A percentile compares a stretch with the other conserved stretches of the same genome.
phyloP scores from a whole-genome alignment of 2,329 filamentous ascomycete genomes.

The Aspergillus fructus region DNA sequence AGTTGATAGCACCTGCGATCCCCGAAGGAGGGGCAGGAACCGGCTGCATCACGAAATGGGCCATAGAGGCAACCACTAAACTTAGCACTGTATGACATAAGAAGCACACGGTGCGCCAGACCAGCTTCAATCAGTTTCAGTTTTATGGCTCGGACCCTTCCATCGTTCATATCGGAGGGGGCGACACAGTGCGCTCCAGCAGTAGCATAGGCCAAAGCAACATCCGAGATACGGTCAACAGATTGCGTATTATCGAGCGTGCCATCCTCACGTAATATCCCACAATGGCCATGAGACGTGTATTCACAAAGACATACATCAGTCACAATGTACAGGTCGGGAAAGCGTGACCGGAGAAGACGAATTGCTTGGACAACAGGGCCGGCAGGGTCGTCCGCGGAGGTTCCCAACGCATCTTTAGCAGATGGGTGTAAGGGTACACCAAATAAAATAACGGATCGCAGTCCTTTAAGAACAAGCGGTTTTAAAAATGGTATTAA shows the following conservation, averaged over 20 bases:
- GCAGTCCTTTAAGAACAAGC: slow-evolving; percentile 83
- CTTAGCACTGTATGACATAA: slow-evolving; percentile 98
- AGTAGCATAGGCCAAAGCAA: slow-evolving; percentile 95
- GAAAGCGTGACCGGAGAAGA: slow-evolving; percentile 79
- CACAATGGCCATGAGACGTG: slow-evolving; percentile 95
- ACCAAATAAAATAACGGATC: slow-evolving; percentile 92
- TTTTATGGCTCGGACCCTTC: slow-evolving; percentile 95
- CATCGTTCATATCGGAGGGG: slow-evolving; percentile 98
- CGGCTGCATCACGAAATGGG: slow-evolving; percentile 94
- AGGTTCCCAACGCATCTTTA: slow-evolving; percentile 89
- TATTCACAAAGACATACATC: slow-evolving; percentile 99
- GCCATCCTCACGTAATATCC: slow-evolving; percentile 89
- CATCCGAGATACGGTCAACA: slow-evolving; percentile 91
- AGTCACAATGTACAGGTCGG: slow-evolving; percentile 83
- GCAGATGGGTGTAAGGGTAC: slow-evolving; percentile 77
- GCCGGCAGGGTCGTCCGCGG: slow-evolving; percentile 88
- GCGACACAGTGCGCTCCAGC: slow-evolving; percentile 96
- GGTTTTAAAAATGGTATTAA: slow-evolving; percentile 81
- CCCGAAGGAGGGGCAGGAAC: slow-evolving; percentile 85
- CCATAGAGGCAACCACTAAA: slow-evolving; percentile 96
- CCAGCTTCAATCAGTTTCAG: slow-evolving; percentile 94
- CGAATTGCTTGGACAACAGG: slow-evolving; percentile 87
- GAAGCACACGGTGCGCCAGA: slow-evolving; percentile 82
- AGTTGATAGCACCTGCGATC: slow-evolving; percentile 97
- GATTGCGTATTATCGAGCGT: slow-evolving; percentile 90